phyloP scores from a whole-genome alignment of 192 early-diverging fungal species.

The Gaertneriomyces semiglobifer region DNA sequence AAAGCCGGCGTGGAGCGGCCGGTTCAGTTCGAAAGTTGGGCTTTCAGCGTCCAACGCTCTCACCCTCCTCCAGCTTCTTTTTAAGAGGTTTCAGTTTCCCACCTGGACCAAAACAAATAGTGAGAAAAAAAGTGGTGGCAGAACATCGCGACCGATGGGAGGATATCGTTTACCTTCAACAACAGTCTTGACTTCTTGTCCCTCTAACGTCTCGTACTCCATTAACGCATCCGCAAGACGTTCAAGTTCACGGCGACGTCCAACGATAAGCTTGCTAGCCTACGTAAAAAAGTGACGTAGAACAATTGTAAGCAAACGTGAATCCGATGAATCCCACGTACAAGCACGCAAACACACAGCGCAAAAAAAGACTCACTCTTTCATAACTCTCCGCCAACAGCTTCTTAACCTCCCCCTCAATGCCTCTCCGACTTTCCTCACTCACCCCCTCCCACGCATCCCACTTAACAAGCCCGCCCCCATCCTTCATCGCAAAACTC shows the following conservation, averaged over 20 bases:
- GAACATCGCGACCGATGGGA: too few relatives aligned
- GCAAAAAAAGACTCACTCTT: neutral
- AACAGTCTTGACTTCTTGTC: conserved; percentile 78
- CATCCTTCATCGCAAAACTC: conserved; percentile 54
- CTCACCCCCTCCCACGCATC: conserved; percentile 74
- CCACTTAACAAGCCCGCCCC: conserved; percentile 70
- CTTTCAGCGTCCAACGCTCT: neutral
- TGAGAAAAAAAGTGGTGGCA: neutral
- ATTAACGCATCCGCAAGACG: conserved; percentile 88
- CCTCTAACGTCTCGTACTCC: conserved; percentile 89
- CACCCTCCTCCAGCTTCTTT: conserved; percentile 7
- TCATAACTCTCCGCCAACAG: conserved; percentile 63
- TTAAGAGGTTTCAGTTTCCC: conserved; percentile 23
- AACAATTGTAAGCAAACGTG: conserved; percentile 65
- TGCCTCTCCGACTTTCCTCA: conserved; percentile 69
- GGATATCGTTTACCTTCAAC: conserved; percentile 51
- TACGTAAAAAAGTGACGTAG: conserved; percentile 63
- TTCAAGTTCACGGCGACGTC: conserved; percentile 64
- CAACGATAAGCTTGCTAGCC: conserved; percentile 52
- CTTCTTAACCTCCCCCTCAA: conserved; percentile 81
- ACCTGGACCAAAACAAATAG: conserved; percentile 7
- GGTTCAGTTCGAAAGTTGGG: too few relatives aligned
- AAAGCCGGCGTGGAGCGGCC: too few relatives aligned
- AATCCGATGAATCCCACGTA: neutral
- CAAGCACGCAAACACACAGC: conserved; percentile 18